phyloP scores from a whole-genome alignment of 192 early-diverging fungal species.

The Gryganskiella cystojenkinii region DNA sequence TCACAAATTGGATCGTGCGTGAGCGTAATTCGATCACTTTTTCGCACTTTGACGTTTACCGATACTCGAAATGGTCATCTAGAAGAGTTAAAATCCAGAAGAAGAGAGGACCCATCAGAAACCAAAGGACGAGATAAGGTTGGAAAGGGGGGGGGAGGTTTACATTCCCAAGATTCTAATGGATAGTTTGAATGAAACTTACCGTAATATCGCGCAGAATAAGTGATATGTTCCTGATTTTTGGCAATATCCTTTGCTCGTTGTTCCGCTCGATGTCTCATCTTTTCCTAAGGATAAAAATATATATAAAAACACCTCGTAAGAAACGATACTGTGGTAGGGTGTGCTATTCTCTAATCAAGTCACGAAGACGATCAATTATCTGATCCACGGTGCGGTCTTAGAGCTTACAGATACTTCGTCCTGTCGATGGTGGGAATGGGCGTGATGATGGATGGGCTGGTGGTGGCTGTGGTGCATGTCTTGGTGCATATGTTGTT shows the following conservation, averaged over 20 bases:
- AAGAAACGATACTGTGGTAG: not conserved
- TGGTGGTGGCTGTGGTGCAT: constrained; percentile 24
- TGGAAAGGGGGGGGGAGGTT: not conserved
- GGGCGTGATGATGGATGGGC: constrained; percentile 6
- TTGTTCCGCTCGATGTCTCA: constrained; percentile 34
- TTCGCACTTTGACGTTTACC: constrained; percentile 15
- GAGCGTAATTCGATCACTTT: no score
- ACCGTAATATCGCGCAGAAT: constrained; percentile 58
- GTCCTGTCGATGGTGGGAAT: constrained; percentile 17
- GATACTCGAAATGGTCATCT: constrained; percentile 43
- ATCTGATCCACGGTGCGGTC: not conserved
- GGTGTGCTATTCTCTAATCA: not conserved
- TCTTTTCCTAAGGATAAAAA: constrained; percentile 27
- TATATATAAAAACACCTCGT: not conserved
- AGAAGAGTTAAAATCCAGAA: not conserved
- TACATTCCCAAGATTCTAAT: not conserved
- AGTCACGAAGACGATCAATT: not conserved
- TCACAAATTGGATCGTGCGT: no score
- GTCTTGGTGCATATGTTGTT: constrained; percentile 13
- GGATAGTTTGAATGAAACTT: not conserved
- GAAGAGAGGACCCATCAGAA: no score
- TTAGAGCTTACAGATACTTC: constrained; percentile 8
- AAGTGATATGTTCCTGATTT: constrained; percentile 48
- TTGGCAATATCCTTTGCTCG: constrained; percentile 55
- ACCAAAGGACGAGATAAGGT: not conserved